These are phyloP conservation scores for Naganishia kalamii DNA, from an alignment of 768 basidiomycete species.

Conservation along the genomic window DNA sequence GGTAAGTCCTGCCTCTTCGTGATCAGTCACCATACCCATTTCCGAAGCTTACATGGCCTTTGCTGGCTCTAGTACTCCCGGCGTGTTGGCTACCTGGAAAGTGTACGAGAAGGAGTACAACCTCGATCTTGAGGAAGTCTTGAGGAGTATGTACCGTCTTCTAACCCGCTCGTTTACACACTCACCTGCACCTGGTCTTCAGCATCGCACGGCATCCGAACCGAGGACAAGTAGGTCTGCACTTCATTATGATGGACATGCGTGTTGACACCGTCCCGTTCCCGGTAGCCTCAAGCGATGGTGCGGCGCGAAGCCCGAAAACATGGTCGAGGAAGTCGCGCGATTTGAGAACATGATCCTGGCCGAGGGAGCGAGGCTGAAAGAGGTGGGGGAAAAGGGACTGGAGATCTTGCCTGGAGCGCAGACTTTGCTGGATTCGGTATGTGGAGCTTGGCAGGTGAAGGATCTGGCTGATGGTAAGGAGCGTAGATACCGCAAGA, in stretches of 20 bases:
- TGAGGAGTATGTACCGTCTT: constrained; percentile 34
- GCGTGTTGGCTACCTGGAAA: constrained; percentile 71
- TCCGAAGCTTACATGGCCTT: neutral
- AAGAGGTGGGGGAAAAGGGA: constrained; percentile 52
- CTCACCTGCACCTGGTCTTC: constrained; percentile 43
- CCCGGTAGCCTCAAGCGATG: constrained; percentile 18
- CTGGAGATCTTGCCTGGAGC: constrained; percentile 62
- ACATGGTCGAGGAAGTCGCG: constrained; percentile 56
- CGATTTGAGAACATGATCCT: constrained; percentile 70
- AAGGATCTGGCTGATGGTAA: neutral
- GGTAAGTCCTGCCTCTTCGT: neutral
- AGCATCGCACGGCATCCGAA: constrained; percentile 68
- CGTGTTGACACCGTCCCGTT: constrained; percentile 6
- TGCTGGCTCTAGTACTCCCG: constrained; percentile 61
- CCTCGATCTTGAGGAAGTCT: constrained; percentile 42
- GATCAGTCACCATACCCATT: neutral
- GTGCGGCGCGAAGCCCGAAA: constrained; percentile 22
- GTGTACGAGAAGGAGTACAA: constrained; percentile 60
- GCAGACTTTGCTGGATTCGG: constrained; percentile 55
- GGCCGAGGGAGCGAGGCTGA: constrained; percentile 48
- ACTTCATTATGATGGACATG: neutral
- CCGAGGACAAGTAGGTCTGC: constrained; percentile 62
- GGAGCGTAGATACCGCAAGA: constrained; percentile 17
- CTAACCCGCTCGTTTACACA: constrained; percentile 44
- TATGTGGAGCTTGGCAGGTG: constrained; percentile 34